Percentiles rank a stretch among this genome's conserved stretches.
These are phyloP conservation scores for Lasiodiplodia sp. DNA, from an alignment of 2,329 filamentous ascomycete genomes.

Conservation along the genomic window DNA sequence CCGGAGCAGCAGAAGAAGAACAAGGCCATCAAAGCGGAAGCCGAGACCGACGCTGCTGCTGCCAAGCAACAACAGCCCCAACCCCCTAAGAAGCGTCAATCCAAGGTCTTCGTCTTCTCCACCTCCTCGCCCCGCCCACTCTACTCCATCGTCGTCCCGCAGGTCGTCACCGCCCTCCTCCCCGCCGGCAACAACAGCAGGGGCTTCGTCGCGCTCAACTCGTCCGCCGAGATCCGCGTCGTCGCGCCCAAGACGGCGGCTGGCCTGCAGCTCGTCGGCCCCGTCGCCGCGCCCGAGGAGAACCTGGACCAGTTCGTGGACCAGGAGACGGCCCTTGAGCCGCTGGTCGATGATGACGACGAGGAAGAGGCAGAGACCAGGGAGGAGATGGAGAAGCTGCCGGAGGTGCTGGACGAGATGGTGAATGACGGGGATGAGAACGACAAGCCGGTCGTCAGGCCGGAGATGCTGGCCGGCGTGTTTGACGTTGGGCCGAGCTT, in stretches of 20 bases:
- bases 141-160: constrained; percentile 61
- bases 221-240: constrained; percentile 72
- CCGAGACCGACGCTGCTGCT: constrained; percentile 5
- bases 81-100: constrained; percentile 35
- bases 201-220: constrained; percentile 79
- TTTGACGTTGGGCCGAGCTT: constrained; percentile 75
- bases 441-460: constrained; percentile 67
- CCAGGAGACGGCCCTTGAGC: constrained; percentile 32
- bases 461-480: constrained; percentile 72
- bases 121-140: constrained; percentile 66
- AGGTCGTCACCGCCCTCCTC: constrained; percentile 71
- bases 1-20: constrained; percentile 40
- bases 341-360: constrained; percentile 30
- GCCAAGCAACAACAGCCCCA: constrained; percentile 11
- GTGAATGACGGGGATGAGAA: constrained; percentile 50
- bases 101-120: constrained; percentile 70
- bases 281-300: constrained; percentile 38
- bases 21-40: background rate
- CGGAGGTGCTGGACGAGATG: background rate
- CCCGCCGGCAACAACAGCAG: constrained; percentile 64
- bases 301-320: constrained; percentile 38
- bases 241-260: constrained; percentile 43
- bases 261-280: constrained; percentile 39
- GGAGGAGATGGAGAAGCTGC: constrained; percentile 44
- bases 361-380: constrained; percentile 30